Base-by-base conservation (phyloP, 2,329 filamentous ascomycete species). In the Helotiales sp. region DNA sequence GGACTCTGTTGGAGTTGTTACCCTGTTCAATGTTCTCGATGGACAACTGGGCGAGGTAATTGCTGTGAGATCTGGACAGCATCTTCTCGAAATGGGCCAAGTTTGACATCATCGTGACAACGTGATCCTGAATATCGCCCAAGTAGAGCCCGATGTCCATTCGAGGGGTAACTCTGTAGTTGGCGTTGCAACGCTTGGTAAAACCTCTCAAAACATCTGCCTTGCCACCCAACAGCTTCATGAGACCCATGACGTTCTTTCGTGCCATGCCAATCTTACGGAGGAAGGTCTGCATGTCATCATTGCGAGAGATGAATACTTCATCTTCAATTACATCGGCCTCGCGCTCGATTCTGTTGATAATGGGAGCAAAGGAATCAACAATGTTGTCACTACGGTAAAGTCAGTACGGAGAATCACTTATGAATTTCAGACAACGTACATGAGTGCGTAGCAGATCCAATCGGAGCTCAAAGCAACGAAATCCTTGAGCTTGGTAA, bases 401-500 rank as follows among this genome's bases (percentile, higher is more conserved):
- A 15, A 32, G 52, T 68, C 26, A 65, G 58, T 50, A 61, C 11
- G 6, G 15, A 3, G 30, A 20, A 37, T 8, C 57, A 13, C 6
- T 2, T 34, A 15, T 6, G 37, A 32, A 10, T 40, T 20, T n/a
- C 4, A 15, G 30, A 15, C 34, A 52, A 82, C 90, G 85, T 83
- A 93, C 90, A 99, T 98, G 76, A 99, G 86, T 50, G 96, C 96
- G 78, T 99, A 99, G 83, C 96, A 99, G 74, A 98, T 96, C 95
- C 96, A 99, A 80, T 99, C 96, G 73, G 93, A 94, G 77, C 93
- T 97, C 45, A 99, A 85, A 69, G 94, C 90, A 74, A 98, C 92
- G 76, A 97, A 98, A 77, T 99, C 96, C 76, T 97, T 95, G 64
- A 99, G 85, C 73, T 93, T 91, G 26, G 93, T 90, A 75, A 99